Evolutionary conservation across 805 yeast species (phyloP), one percentile per base, ranked within the genome.

Genomic region (Scheffersomyces amazonensis): DNA sequence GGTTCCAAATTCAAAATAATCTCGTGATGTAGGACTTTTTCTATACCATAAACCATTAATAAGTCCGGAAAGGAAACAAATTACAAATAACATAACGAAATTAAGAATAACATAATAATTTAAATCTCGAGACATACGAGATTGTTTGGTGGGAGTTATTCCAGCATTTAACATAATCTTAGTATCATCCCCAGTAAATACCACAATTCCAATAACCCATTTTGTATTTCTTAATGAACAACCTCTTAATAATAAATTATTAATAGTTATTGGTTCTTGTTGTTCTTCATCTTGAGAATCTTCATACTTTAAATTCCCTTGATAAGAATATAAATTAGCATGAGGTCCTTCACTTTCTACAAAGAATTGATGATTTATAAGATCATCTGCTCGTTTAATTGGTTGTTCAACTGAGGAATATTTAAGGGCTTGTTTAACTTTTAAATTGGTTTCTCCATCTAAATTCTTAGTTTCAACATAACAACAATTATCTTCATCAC

Each of bases 301-400:
- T 19, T 39, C 41, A 41, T 64, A 65, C 15, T 38, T 44, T 20
- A 83, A 52, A 48, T 80, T 82, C 46, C 93, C 95, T 56, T 83
- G 86, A 52, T 84, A 86, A 30, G 81, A 73, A 58, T 86, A 86
- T 46, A 86, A 65, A 54, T 83, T 84, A 1, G 89, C 75, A 58
- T 85, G 88, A 12, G 95, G 95, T 6, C 89, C 91, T 62, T 86
- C 93, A 65, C 85, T 76, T 48, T 85, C 87, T n/a, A 85, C 62
- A 76, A 83, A 76, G 48, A 83, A 83, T 45, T 70, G 71, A 36
- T 77, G 63, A 22, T 47, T 35, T 28, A 54, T 48, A 31, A 67
- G 50, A 42, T 68, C 71, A 39, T 64, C 68, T 5, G 73, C 73
- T 28, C 53, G 51, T 13, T 38, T 40, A 9, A 69, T 52, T 36